These are phyloP conservation scores for Ophioceras dolichostomum DNA, from an alignment of 2,329 filamentous ascomycete genomes.

Conservation along the genomic window DNA sequence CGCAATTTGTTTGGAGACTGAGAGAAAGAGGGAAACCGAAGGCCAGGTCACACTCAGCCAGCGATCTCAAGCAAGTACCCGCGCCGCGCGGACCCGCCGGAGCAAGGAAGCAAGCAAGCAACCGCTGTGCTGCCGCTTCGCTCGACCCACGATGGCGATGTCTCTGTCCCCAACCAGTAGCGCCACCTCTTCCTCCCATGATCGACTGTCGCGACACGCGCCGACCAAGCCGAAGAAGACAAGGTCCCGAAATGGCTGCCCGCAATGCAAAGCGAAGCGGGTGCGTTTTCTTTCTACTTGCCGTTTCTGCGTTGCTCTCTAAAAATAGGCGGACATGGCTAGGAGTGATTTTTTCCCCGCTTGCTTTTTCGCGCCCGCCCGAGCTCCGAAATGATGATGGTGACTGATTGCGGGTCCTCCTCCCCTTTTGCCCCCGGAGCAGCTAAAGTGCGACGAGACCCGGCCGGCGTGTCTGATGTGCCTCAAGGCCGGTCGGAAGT, in stretches of 20 bases:
- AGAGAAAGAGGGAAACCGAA: no score
- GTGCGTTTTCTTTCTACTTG: constrained; percentile 1
- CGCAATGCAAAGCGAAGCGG: background rate
- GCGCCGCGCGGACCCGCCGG: no score
- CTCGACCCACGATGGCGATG: background rate
- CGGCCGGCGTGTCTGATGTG: constrained; percentile 16
- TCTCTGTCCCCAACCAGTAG: background rate
- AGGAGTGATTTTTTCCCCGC: no score
- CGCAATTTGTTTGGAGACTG: no score
- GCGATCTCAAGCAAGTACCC: no score
- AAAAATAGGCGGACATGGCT: background rate
- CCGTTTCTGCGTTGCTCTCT: no score
- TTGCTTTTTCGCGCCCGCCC: background rate
- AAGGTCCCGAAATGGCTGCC: constrained; percentile 1
- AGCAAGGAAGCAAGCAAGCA: no score
- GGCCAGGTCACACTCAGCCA: no score
- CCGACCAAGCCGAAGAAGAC: background rate
- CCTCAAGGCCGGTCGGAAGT: constrained; percentile 14
- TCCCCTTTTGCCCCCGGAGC: background rate
- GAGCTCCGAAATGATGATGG: background rate
- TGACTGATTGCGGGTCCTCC: no score
- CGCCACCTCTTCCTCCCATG: background rate
- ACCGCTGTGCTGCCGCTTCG: no score
- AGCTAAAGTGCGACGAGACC: constrained; percentile 20
- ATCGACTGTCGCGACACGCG: background rate